Base-by-base conservation (phyloP, 768 basidiomycete genomes). In the Leucocoprinus leucothites region DNA sequence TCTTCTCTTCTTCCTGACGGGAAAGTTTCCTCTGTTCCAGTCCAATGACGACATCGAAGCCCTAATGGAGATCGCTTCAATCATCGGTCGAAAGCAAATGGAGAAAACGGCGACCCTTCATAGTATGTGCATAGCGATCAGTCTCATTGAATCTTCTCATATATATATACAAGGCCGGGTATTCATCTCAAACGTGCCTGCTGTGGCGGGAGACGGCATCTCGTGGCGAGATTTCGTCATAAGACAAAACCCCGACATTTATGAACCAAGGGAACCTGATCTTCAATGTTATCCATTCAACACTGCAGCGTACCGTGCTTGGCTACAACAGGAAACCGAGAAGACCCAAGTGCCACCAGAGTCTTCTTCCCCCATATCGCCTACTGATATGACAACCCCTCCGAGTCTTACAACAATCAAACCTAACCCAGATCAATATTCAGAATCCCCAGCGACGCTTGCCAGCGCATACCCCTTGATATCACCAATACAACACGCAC, bases 21-120 rank as follows among this genome's bases (percentile, higher is more conserved):
- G 85, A 42, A 97, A 96, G 61, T 99, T 98, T 65, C 97, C 97
- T 1, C 71, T 98, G 25, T 94, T 98, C 72, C 89, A 93, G 61
- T 93, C 94, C 18, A 89, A 82, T 63, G 94, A 98, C 63, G 97
- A 99, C 65, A 81, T 87, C 34, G 96, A 99, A 68, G 97, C 95
- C 5, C 75, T 98, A 18, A 90, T 98, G 87, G 97, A 99, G 71
- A 87, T 98, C 51, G 88, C 92, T 14, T 75, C 84, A 9, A 86
- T 99, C 42, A 82, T 97, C 58, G 97, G 97, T 7, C 81, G 82
- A 58, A 80, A 77, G 59, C 80, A 80, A 49, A 91, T 97, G 81
- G 96, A 96, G 65, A 86, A 81, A 64, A 80, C 85, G 35, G 96
- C 95, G 0, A 82, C 88, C 18, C 66, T 98, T 41, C 97, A 99